Conservation (phyloP, 176 grass and related monocot species). For the Chloris gayana region DNA sequence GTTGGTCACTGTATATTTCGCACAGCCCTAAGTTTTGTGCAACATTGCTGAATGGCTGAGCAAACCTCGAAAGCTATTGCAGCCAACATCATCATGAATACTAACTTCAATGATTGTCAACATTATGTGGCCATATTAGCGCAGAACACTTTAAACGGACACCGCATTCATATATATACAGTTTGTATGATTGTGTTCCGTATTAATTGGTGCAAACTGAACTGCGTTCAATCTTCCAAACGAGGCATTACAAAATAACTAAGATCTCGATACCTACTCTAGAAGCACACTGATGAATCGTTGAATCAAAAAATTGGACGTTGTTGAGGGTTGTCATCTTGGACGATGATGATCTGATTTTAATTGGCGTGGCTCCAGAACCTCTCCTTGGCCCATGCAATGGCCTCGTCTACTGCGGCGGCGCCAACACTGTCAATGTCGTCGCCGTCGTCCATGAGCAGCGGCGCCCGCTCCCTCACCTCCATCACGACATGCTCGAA, state of each 20-base stretch:
- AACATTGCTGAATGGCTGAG: too few relatives aligned
- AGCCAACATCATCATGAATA: too few relatives aligned
- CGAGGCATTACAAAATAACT: constrained; percentile 18
- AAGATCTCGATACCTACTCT: background rate
- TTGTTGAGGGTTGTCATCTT: background rate
- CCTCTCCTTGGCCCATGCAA: constrained; percentile 89
- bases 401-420: constrained; percentile 68
- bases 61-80: too few relatives aligned
- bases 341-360: background rate
- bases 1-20: too few relatives aligned
- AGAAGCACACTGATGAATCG: background rate
- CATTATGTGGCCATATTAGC: constrained; percentile 36
- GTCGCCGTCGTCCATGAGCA: constrained; percentile 55
- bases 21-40: too few relatives aligned
- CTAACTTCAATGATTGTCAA: constrained; percentile 26
- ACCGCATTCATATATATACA: background rate
- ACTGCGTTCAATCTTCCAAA: constrained; percentile 6
- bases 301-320: background rate
- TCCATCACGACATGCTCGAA: constrained; percentile 40
- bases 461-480: constrained; percentile 43
- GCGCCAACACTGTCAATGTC: constrained; percentile 59
- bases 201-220: background rate
- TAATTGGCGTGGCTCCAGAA: constrained; percentile 58
- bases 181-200: background rate
- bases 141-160: background rate